Conservation (phyloP, 2,329 filamentous ascomycete species). For the Cercospora brassicicola region DNA sequence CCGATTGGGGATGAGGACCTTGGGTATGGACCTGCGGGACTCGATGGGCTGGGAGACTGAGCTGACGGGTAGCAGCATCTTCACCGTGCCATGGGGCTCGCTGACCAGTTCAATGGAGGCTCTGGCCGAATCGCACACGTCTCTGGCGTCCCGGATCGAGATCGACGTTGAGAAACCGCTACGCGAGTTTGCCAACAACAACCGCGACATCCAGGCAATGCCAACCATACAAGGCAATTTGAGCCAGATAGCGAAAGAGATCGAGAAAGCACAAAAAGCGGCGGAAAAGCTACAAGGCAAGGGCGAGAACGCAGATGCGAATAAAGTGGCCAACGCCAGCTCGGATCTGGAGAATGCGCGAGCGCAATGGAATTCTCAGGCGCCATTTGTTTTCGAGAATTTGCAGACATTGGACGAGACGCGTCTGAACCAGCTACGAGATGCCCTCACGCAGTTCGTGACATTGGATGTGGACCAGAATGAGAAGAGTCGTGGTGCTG, state of each 20-base stretch:
- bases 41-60: conserved; percentile 8
- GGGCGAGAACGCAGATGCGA: conserved; percentile 70
- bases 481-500: conserved; percentile 69
- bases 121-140: conserved; percentile 79
- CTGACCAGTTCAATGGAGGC: conserved; percentile 77
- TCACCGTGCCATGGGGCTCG: conserved; percentile 85
- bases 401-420: conserved; percentile 88
- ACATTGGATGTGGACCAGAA: conserved; percentile 89
- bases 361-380: conserved; percentile 88
- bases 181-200: conserved; percentile 69
- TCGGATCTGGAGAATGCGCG: conserved; percentile 73
- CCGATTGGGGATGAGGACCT: conserved; percentile 67
- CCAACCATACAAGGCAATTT: conserved; percentile 80
- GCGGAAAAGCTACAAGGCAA: conserved; percentile 81
- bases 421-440: conserved; percentile 83
- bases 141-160: conserved; percentile 78
- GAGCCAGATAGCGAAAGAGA: conserved; percentile 73
- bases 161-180: conserved; percentile 83
- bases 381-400: conserved; percentile 90
- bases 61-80: conserved; percentile 63
- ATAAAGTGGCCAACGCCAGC: conserved; percentile 74
- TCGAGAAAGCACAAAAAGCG: conserved; percentile 81
- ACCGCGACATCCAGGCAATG: conserved; percentile 76
- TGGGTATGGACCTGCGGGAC: conserved; percentile 60
- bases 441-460: conserved; percentile 86